phyloP scores from a whole-genome alignment of 345 rosid genomes.

The Toxicodendron radicans region DNA sequence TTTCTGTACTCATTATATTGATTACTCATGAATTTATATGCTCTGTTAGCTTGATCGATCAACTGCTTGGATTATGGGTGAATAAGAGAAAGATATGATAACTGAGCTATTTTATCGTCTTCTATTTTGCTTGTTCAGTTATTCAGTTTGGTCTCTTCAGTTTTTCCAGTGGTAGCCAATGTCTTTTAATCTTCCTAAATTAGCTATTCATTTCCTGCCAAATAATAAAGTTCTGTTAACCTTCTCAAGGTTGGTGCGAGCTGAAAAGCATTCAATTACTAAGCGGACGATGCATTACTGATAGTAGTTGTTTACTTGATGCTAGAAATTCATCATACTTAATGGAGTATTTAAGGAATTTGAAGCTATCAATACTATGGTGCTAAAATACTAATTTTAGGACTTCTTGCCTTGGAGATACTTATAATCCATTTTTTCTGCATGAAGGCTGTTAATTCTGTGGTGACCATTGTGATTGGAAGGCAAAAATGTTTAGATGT shows the following conservation, averaged over 20 bases:
- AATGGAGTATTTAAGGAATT: neutral
- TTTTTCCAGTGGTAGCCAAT: neutral
- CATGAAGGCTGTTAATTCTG: slow-evolving; percentile 7
- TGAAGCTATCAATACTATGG: neutral
- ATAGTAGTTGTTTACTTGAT: neutral
- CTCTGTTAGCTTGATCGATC: neutral
- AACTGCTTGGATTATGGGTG: neutral
- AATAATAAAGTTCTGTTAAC: neutral
- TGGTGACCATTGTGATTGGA: neutral
- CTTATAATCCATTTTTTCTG: neutral
- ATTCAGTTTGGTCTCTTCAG: neutral
- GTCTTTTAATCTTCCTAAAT: neutral
- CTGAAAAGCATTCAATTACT: neutral
- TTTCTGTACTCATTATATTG: neutral
- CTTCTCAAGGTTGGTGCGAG: neutral
- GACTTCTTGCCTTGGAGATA: neutral
- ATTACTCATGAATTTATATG: neutral
- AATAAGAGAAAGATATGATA: neutral
- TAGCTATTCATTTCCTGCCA: neutral
- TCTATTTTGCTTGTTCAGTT: neutral
- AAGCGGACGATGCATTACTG: neutral
- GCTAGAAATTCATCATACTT: neutral
- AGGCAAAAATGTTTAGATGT: no score
- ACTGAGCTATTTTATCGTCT: neutral
- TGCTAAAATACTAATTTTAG: neutral